Base-by-base conservation (phyloP, 108 stramenopile species). In the Pelagomonas calceolata region DNA sequence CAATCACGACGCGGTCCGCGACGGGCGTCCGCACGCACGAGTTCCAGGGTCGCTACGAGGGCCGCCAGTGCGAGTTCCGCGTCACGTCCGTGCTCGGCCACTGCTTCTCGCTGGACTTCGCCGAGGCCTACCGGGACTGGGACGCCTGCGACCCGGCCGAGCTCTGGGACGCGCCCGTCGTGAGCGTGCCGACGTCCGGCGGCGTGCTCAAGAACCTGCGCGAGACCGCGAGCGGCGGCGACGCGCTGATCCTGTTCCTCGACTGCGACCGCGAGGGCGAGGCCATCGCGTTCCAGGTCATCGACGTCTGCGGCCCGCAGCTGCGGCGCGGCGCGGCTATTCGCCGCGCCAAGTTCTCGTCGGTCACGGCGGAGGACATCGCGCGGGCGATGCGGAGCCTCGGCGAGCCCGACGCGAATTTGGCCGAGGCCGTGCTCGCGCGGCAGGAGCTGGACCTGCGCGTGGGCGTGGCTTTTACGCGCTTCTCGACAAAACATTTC, bases 191-290 rank as follows among this genome's bases (percentile, higher is more conserved):
- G 9, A 82, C 73, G 43, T 85, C 90, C 72, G 87, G 88, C 9
- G 80, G 81, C 64, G 82, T 93, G 16, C 85, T 91, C n/a, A 86
- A 82, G 68, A 92, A 92, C 80, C 76, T 96, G 74, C 83, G 88
- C 68, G 81, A 87, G 45, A 79, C 86, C 66, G 86, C 90, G 21
- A 76, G 76, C 51, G 89, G 88, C 4, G 79, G 73, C 0, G 84
- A 92, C 73, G 89, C 88, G 64, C 85, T 96, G 17, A 90, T 94
- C 29, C 76, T 96, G 15, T 96, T 92, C 91, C 87, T 96, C 89
- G 95, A 96, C 79, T 94, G 92, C 68, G 95, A 96, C 83, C 84
- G 92, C n/a, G 92, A 92, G 79, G 92, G 95, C 34, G 96, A 97
- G 74, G 93, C 94, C 79, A 99, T 97, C 65, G 94, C 92, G 66